Percentiles rank a stretch among this genome's conserved stretches.
These are phyloP conservation scores for Neurospora sp. DNA, from an alignment of 495 filamentous ascomycete genomes.

Conservation along the genomic window DNA sequence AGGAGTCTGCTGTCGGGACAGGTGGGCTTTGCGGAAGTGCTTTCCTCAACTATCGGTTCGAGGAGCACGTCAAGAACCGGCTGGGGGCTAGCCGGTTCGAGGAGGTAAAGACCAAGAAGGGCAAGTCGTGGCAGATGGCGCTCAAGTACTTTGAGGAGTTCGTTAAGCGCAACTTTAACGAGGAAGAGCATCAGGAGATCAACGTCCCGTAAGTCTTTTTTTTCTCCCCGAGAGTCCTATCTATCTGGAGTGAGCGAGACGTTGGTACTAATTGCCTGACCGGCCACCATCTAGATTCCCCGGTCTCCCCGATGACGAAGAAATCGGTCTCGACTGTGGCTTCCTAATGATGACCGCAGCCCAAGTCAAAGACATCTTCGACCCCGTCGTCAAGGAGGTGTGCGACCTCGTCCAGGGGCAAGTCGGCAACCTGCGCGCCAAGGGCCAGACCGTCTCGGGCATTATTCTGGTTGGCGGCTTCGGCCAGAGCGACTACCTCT, in stretches of 20 bases:
- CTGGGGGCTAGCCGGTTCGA: constrained; percentile 49
- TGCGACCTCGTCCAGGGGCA: constrained; percentile 52
- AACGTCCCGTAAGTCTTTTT: constrained; percentile 47
- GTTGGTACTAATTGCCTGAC: background rate
- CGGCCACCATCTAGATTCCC: constrained; percentile 41
- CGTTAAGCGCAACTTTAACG: constrained; percentile 65
- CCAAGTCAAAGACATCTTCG: constrained; percentile 54
- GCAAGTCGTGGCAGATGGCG: constrained; percentile 64
- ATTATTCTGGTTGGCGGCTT: constrained; percentile 64
- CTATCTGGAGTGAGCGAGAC: background rate
- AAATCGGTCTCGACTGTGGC: constrained; percentile 50
- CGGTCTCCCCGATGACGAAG: constrained; percentile 58
- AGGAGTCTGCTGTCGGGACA: constrained; percentile 56
- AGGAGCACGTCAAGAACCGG: constrained; percentile 51
- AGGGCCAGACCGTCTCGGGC: constrained; percentile 53
- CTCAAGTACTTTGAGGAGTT: constrained; percentile 57
- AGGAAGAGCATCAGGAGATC: constrained; percentile 58
- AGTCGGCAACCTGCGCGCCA: constrained; percentile 47
- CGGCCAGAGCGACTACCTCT: constrained; percentile 59
- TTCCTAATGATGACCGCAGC: constrained; percentile 53
- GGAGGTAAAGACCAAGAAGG: constrained; percentile 48
- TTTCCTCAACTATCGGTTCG: constrained; percentile 61
- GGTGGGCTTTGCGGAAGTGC: constrained; percentile 59
- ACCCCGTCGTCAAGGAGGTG: constrained; percentile 54
- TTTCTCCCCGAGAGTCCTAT: background rate